These are phyloP conservation scores for Pyronema omphalodes DNA, from an alignment of 495 filamentous ascomycete genomes.

Conservation along the genomic window DNA sequence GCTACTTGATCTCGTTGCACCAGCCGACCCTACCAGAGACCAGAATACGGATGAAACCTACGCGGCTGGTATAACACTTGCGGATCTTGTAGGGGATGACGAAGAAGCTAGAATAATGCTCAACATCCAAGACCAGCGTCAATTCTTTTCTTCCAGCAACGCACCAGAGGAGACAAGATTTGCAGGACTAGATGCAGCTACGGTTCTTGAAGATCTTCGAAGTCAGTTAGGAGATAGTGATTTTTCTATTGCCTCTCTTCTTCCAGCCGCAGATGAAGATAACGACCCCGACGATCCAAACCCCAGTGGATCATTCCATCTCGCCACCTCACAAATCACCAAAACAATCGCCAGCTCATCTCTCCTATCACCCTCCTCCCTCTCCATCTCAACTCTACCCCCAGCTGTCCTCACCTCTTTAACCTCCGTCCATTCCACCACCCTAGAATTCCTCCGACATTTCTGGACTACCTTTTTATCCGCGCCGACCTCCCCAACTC, in stretches of 20 bases:
- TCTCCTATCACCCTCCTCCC: constrained; percentile 25
- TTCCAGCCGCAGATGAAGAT: constrained; percentile 48
- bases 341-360: constrained; percentile 36
- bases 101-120: constrained; percentile 58
- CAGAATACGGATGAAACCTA: constrained; percentile 58
- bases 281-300: constrained; percentile 25
- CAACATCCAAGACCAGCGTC: constrained; percentile 68
- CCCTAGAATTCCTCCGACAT: constrained; percentile 84
- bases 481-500: no score
- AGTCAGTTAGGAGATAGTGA: constrained; percentile 41
- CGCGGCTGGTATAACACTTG: constrained; percentile 54
- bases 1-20: constrained; percentile 68
- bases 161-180: constrained; percentile 27
- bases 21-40: constrained; percentile 41
- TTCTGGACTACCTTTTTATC: constrained; percentile 86
- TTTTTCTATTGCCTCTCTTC: constrained; percentile 39
- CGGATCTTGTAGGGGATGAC: constrained; percentile 59
- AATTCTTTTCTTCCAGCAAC: constrained; percentile 49
- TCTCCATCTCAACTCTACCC: constrained; percentile 40
- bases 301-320: not conserved
- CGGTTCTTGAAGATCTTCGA: constrained; percentile 46
- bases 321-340: constrained; percentile 29
- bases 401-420: constrained; percentile 49
- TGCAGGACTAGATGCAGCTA: constrained; percentile 44
- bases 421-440: constrained; percentile 73